Evolutionary conservation across 495 filamentous ascomycete genomes (phyloP), one percentile per base, ranked within the genome.

Genomic region (Talaromyces thailandensis): DNA sequence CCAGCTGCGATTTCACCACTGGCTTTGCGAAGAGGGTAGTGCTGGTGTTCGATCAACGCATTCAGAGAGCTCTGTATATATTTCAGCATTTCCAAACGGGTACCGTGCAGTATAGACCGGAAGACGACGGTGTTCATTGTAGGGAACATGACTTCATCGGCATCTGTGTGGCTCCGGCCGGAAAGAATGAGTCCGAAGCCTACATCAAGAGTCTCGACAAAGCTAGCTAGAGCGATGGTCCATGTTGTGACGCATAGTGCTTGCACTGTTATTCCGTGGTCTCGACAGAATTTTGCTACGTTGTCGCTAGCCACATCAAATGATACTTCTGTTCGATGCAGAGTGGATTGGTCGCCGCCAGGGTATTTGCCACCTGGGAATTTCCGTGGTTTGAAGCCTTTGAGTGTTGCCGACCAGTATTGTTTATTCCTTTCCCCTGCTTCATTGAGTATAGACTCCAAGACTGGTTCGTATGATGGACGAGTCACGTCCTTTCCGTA

Each of bases 71-170:
- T 66, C 64, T 91, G 88, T 70, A 87, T 80, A 67, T 89, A 86
- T 25, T 70, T 70, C 32, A 91, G 71, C 81, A 90, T 87, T 21
- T 85, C 81, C 7, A 61, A 63, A 4, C 80, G 70, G 0, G 72
- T 79, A 21, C 89, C 89, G 64, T 91, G 86, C 11, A 90, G 67
- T 4, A 90, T 73, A 12, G 79, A 75, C 12, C 89, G 76, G 1
- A 91, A 73, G 0, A 84, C 79, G 0, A 92, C 82, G 0, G 89
- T 92, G 65, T 90, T 92, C 87, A 92, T 92, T 4, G 86, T 84
- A 7, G 89, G 89, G 65, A 92, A 92, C 66, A 89, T 74, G n/a
- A 89, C 68, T 18, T 79, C 69, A 28, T 82, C 76, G 6, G 84
- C 77, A 18, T 77, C 72, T 24, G 85, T 83, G 4, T 76, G 78